phyloP scores from a whole-genome alignment of 768 basidiomycete genomes.

The Xerocomus potaroensis region DNA sequence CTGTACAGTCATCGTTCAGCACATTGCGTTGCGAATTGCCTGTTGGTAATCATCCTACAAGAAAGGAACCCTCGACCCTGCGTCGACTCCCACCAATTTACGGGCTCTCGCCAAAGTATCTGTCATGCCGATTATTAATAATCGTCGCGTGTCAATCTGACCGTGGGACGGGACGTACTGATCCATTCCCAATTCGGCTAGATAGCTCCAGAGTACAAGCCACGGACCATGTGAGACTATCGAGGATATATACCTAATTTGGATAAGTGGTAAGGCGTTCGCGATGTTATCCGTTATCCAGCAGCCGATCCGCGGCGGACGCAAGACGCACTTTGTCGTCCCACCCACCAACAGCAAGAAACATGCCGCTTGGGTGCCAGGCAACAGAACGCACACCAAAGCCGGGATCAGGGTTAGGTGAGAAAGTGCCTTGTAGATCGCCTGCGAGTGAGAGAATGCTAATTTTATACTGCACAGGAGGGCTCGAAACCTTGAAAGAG shows the following conservation, averaged over 20 bases:
- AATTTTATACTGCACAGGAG: slow-evolving; percentile 61
- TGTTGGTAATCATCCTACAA: slow-evolving; percentile 49
- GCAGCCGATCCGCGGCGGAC: background rate
- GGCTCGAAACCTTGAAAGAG: background rate
- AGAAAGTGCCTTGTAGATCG: slow-evolving; percentile 58
- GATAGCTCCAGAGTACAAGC: slow-evolving; percentile 60
- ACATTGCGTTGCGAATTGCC: background rate
- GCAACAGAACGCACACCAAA: slow-evolving; percentile 73
- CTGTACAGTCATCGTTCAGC: slow-evolving; percentile 34
- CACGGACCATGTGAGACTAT: slow-evolving; percentile 70
- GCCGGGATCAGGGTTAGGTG: slow-evolving; percentile 72
- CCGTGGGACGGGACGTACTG: slow-evolving; percentile 41
- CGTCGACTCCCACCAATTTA: slow-evolving; percentile 79
- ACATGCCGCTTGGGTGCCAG: slow-evolving; percentile 87
- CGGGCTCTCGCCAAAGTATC: slow-evolving; percentile 84
- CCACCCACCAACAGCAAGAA: slow-evolving; percentile 80
- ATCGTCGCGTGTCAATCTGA: background rate
- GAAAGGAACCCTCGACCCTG: slow-evolving; percentile 84
- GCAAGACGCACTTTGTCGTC: slow-evolving; percentile 68
- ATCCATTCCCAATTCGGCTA: slow-evolving; percentile 49
- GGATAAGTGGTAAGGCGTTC: too few species aligned
- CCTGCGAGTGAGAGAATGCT: slow-evolving; percentile 66
- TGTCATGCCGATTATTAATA: slow-evolving; percentile 30
- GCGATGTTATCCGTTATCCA: too few species aligned
- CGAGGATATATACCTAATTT: slow-evolving; percentile 66